Base-by-base conservation (phyloP, 2,329 filamentous ascomycete genomes). In the Scedosporium boydii region DNA sequence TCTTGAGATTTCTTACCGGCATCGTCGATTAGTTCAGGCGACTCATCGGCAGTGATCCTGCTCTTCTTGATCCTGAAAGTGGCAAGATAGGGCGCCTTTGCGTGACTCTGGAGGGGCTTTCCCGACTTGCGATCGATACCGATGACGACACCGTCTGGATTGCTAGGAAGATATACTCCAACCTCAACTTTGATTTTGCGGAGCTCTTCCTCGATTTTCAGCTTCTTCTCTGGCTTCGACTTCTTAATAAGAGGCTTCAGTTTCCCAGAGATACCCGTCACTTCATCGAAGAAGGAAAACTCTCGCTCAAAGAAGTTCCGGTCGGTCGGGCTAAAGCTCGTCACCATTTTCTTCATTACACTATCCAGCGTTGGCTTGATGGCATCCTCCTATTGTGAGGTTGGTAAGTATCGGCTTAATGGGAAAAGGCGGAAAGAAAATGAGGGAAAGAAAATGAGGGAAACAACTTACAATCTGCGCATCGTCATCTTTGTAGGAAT, bases 71-170 rank as follows among this genome's bases (percentile, higher is more conserved):
- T 96, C 58, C 95, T 87, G 82, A 99, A 99, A 0, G 95, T 99
- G 10, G 95, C 96, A 93, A 99, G 97, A 75, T 92, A 99, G 0
- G 95, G 95, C 6, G 96, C 93, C 76, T 99, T 99, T 64, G 95
- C 96, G 74, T 99, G 96, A 73, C 91, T 96, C 74, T 99, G 95
- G 55, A 99, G 80, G 3, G 96, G 96, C 74, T 98, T 99, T 64
- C 95, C 95, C 14, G 93, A 98, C 75, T 97, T 97, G 65, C 95
- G 88, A 73, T 99, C 95, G 72, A 99, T 99, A 34, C 96, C 95
- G 67, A 99, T 92, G 48, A 99, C 95, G 16, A 96, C 89, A 46
- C 95, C 95, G 67, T 99, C 96, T 0, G 95, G 95, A 71, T 99
- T 99, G 75, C 91, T 95, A 1, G 95, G 95, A 16, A 99, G 82